Percentiles rank a stretch among this genome's conserved stretches.
phyloP scores from a whole-genome alignment of 2,329 filamentous ascomycete genomes.

The Fusarium globosum region DNA sequence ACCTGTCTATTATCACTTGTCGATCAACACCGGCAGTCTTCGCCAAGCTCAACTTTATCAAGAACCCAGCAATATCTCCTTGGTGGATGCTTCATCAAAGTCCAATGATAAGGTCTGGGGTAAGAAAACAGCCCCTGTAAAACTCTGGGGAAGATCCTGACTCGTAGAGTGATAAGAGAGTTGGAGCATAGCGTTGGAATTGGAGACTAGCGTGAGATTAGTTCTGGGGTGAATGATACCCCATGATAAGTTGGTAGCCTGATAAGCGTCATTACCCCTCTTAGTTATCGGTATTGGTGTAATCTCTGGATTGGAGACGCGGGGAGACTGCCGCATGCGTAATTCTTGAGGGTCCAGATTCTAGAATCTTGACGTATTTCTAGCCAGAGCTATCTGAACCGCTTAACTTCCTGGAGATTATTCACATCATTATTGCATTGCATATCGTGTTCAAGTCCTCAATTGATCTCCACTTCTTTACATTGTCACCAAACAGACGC shows the following conservation, averaged over 20 bases:
- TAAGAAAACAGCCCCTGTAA: constrained; percentile 10
- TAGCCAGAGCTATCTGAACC: background rate
- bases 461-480: background rate
- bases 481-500: background rate
- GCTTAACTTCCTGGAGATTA: background rate
- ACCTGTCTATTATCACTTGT: constrained; percentile 15
- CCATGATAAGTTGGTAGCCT: background rate
- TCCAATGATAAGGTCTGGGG: constrained; percentile 25
- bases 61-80: background rate
- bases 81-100: background rate
- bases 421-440: background rate
- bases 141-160: constrained; percentile 22
- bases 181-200: constrained; percentile 20
- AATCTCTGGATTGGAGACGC: background rate
- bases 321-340: background rate
- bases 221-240: constrained; percentile 37
- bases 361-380: background rate
- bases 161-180: constrained; percentile 14
- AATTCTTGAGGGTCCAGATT: background rate
- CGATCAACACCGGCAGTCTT: background rate
- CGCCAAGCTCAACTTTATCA: constrained; percentile 11
- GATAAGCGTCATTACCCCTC: constrained; percentile 20
- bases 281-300: constrained; percentile 1
- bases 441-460: too few relatives aligned
- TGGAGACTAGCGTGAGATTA: constrained; percentile 11